Evolutionary conservation across 352 stramenopile species (phyloP), one percentile per base, ranked within the genome.

Genomic region (Phytophthora fragariaefolia): DNA sequence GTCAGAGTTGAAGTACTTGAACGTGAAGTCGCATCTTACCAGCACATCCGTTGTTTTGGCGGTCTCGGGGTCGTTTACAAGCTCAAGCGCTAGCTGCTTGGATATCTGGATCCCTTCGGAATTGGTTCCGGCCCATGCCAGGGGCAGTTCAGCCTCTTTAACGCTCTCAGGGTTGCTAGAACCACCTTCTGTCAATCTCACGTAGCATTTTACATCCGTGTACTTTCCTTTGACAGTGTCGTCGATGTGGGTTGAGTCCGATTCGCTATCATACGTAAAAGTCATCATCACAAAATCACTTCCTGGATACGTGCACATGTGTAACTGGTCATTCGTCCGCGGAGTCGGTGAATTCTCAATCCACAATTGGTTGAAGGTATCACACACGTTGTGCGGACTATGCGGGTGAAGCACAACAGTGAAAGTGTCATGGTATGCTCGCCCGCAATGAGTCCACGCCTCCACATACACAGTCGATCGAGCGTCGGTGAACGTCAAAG

Each of bases 401-500:
- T 77, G 66, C 18, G 61, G 50, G 43, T 89, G 80, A 30, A 89
- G 53, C 28, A 73, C 36, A 4, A 84, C 46, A 3, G 55, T 63
- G 28, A 83, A 90, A 3, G 18, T 56, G 17, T 66, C 54, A 1
- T 50, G 27, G 23, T 50, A 61, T 0, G 77, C 67, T 5, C 65
- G 26, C 18, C 82, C 79, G 22, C 82, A 90, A 12, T 82, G 63
- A 8, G 82, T 83, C 79, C 82, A 90, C 6, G 79, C 79, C 40
- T 90, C 77, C 24, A 90, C 22, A 20, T 54, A 76, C 53, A 89
- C 69, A 20, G 67, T 64, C 7, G 65, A 77, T 34, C 78, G 51
- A 3, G 71, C 24, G 2, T 55, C 27, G 2, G 38, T 56, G 30
- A 86, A 87, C 15, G 28, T 73, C n/a, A 77, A 50, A 4, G 17